A percentile compares a stretch with the other conserved stretches of the same genome.
These are phyloP conservation scores for Davidsoniella virescens DNA, from an alignment of 2,329 filamentous ascomycete genomes.

Conservation along the genomic window DNA sequence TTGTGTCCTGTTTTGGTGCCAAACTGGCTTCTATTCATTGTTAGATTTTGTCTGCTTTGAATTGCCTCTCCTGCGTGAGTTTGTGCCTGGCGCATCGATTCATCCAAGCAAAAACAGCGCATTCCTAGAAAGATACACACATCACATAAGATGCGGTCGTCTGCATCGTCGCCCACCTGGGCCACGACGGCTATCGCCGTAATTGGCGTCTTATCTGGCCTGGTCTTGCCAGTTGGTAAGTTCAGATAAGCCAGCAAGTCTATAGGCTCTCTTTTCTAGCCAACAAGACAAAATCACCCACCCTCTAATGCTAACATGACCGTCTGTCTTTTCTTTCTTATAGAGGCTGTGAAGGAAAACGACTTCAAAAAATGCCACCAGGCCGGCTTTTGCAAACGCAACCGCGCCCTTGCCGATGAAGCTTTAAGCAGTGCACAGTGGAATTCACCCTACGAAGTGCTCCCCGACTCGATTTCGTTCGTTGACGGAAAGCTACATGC, in stretches of 20 bases:
- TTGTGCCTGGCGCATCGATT: slow-evolving; percentile 1
- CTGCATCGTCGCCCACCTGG: slow-evolving; percentile 7
- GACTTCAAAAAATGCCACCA: slow-evolving; percentile 96
- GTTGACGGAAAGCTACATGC: slow-evolving; percentile 67
- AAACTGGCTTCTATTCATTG: not conserved
- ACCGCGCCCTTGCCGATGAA: slow-evolving; percentile 73
- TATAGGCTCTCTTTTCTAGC: not conserved
- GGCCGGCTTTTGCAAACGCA: slow-evolving; percentile 93
- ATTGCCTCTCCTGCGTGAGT: not conserved
- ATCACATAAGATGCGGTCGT: slow-evolving; percentile 7
- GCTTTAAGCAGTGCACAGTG: slow-evolving; percentile 52
- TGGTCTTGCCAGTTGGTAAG: slow-evolving; percentile 12
- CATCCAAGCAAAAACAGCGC: slow-evolving; percentile 5
- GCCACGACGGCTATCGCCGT: slow-evolving; percentile 8
- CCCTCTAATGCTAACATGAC: not conserved
- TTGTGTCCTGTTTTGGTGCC: not conserved
- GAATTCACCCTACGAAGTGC: slow-evolving; percentile 66
- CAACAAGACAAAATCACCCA: not conserved
- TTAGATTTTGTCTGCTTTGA: not conserved
- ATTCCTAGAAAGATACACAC: not conserved
- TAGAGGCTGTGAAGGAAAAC: slow-evolving; percentile 79
- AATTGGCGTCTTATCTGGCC: slow-evolving; percentile 7
- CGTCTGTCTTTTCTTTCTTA: not conserved
- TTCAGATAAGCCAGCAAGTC: not conserved
- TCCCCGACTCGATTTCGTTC: slow-evolving; percentile 55